Percentiles rank a stretch among this genome's conserved stretches.
Evolutionary conservation across 2,329 filamentous ascomycete genomes (phyloP).

Genomic region (Didymella pinodella): DNA sequence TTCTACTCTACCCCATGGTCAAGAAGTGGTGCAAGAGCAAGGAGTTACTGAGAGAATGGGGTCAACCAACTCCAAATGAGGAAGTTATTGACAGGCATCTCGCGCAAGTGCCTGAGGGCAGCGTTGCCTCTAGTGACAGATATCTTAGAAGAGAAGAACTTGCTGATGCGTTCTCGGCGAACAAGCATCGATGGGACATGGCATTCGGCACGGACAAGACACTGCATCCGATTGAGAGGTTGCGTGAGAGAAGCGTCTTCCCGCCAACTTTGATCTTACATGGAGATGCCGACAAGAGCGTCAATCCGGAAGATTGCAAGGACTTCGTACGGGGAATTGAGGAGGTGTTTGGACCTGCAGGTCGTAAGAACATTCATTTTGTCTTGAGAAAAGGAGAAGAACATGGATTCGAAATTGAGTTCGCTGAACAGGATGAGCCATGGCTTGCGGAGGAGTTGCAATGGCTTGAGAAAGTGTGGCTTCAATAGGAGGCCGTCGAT

Average conservation of each 20-base stretch:
- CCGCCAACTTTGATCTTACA: slow-evolving; percentile 19
- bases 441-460: slow-evolving; percentile 20
- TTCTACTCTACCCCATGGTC: slow-evolving; percentile 13
- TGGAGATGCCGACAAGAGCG: slow-evolving; percentile 12
- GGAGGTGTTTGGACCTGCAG: slow-evolving; percentile 7
- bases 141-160: slow-evolving; percentile 5
- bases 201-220: slow-evolving; percentile 1
- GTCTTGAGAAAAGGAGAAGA: slow-evolving; percentile 13
- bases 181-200: slow-evolving; percentile 9
- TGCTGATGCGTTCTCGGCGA: slow-evolving; percentile 9
- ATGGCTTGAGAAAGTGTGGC: slow-evolving; percentile 14
- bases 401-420: slow-evolving; percentile 24
- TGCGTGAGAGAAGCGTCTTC: slow-evolving; percentile 7
- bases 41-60: slow-evolving; percentile 7
- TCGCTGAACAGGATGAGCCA: slow-evolving; percentile 13
- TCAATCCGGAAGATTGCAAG: slow-evolving; percentile 18
- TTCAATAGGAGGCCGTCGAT: not conserved
- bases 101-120: not conserved
- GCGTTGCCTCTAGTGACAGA: slow-evolving; percentile 4
- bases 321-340: slow-evolving; percentile 16
- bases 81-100: slow-evolving; percentile 12
- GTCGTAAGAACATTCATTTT: not conserved
- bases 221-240: slow-evolving; percentile 19
- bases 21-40: slow-evolving; percentile 20
- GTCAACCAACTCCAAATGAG: slow-evolving; percentile 3